Conservation (phyloP, 768 basidiomycete species). For the Boletus barrowsii region DNA sequence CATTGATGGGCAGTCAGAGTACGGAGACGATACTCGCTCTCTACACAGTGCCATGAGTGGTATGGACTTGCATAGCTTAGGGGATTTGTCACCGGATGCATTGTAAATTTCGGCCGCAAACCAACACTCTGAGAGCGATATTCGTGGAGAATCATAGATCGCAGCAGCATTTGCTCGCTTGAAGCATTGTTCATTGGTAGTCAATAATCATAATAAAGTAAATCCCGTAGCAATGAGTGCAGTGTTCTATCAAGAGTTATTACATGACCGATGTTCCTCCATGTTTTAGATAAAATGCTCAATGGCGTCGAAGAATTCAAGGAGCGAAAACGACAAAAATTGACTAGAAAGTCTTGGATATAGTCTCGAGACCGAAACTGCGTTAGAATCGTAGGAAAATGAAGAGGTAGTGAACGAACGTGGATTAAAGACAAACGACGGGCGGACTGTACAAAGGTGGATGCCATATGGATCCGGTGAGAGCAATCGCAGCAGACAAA, state of each 20-base stretch:
- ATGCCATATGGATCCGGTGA: constrained; percentile 7
- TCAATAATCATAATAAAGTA: constrained; percentile 28
- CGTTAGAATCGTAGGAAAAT: constrained; percentile 14
- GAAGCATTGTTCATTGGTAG: not conserved
- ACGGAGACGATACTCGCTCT: constrained; percentile 67
- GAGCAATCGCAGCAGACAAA: constrained; percentile 10
- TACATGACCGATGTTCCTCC: constrained; percentile 37
- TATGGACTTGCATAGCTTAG: constrained; percentile 54
- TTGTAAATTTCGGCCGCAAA: constrained; percentile 35
- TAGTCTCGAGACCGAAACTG: constrained; percentile 8
- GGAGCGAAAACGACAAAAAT: constrained; percentile 13
- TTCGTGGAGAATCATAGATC: not conserved
- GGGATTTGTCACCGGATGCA: constrained; percentile 72
- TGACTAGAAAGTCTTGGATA: not conserved
- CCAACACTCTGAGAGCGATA: not conserved
- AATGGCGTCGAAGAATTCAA: constrained; percentile 14
- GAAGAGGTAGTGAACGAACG: constrained; percentile 23
- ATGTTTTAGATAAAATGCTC: constrained; percentile 29
- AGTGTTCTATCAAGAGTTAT: constrained; percentile 34
- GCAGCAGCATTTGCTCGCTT: not conserved
- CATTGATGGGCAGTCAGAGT: constrained; percentile 68
- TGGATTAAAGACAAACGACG: constrained; percentile 10
- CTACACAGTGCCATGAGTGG: constrained; percentile 58
- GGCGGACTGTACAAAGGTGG: constrained; percentile 11
- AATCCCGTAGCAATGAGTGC: constrained; percentile 34